These are phyloP conservation scores for Gossypium bickii DNA, from an alignment of 345 rosid species.

Conservation along the genomic window DNA sequence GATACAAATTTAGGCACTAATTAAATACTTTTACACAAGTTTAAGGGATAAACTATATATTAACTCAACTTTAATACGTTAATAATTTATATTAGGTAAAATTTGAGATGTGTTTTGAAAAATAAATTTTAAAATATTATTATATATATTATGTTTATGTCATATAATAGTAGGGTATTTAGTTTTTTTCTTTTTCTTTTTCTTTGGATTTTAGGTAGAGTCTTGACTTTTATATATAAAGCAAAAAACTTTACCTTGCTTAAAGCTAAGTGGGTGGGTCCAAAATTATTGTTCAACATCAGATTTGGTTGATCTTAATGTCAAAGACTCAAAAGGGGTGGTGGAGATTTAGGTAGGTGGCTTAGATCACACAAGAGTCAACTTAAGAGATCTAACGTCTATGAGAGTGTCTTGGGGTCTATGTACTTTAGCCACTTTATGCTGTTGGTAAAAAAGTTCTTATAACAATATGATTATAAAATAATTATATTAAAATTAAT, in stretches of 20 bases:
- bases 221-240: slow-evolving; percentile 8
- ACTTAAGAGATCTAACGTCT: neutral
- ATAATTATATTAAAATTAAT: too few species aligned
- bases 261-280: slow-evolving; percentile 10
- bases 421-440: too few species aligned
- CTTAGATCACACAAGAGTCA: neutral
- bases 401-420: too few species aligned
- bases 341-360: neutral
- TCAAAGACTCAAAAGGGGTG: neutral
- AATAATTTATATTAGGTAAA: too few species aligned
- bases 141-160: neutral
- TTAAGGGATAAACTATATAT: too few species aligned
- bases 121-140: too few species aligned
- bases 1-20: too few species aligned
- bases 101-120: too few species aligned
- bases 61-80: too few species aligned
- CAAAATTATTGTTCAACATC: neutral
- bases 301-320: slow-evolving; percentile 10
- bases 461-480: too few species aligned
- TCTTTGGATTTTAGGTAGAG: neutral
- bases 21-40: too few species aligned
- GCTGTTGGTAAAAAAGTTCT: too few species aligned
- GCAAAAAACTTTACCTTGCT: neutral
- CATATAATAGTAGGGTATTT: neutral
- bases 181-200: neutral